Conservation (phyloP, 495 filamentous ascomycete genomes). For the Ramalina peruviana region DNA sequence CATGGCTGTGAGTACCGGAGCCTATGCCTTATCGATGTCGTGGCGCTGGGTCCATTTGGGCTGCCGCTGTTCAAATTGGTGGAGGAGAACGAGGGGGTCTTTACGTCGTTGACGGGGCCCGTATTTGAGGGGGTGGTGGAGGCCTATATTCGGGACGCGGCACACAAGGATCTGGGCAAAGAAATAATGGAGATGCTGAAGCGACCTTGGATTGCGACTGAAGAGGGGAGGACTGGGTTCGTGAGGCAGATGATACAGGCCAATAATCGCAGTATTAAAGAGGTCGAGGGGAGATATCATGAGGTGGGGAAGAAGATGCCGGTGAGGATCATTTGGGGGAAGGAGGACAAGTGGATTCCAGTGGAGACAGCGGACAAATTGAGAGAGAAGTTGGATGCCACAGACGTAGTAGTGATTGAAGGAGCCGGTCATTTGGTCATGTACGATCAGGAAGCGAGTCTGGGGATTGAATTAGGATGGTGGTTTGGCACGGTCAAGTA, state of each 20-base stretch:
- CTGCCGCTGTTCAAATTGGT: constrained; percentile 22
- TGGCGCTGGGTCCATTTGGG: constrained; percentile 22
- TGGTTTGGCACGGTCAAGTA: constrained; percentile 1
- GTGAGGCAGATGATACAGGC: constrained; percentile 18
- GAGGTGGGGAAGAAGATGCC: constrained; percentile 12
- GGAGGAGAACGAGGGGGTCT: constrained; percentile 18
- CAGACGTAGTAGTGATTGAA: constrained; percentile 18
- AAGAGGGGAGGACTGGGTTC: constrained; percentile 15
- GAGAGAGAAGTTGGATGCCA: constrained; percentile 8
- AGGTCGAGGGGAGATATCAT: constrained; percentile 2
- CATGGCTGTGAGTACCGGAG: constrained; percentile 20
- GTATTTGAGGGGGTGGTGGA: constrained; percentile 22
- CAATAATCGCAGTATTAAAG: background rate
- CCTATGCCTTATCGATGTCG: constrained; percentile 23
- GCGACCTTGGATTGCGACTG: constrained; percentile 16
- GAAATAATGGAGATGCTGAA: constrained; percentile 19
- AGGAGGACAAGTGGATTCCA: constrained; percentile 23
- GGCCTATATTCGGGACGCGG: constrained; percentile 21
- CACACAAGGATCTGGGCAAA: constrained; percentile 9
- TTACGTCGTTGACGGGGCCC: constrained; percentile 15
- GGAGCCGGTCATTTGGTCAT: constrained; percentile 24
- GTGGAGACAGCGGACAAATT: constrained; percentile 17
- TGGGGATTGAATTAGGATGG: constrained; percentile 19
- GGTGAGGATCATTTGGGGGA: constrained; percentile 23
- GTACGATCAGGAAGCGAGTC: constrained; percentile 21